Evolutionary conservation across 257 asterid species (phyloP).

Genomic region (Petrea volubilis): DNA sequence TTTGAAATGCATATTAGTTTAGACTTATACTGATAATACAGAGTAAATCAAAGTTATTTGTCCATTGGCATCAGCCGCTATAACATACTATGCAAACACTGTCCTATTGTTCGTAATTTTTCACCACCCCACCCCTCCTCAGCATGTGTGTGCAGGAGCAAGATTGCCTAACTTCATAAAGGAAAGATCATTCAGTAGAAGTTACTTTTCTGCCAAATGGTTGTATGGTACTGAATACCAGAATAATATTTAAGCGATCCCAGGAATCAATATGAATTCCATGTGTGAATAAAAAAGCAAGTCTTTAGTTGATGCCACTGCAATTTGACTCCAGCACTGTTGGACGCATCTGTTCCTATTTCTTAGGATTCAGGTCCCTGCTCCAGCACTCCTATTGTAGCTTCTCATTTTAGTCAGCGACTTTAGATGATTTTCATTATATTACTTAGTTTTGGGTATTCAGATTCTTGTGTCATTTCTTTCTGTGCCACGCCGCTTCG

Average conservation of each 20-base stretch:
- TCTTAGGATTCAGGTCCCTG: conserved; percentile 9
- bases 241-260: not conserved
- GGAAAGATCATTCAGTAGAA: not conserved
- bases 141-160: not conserved
- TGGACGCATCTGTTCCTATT: conserved; percentile 3
- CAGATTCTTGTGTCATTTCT: not conserved
- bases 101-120: not conserved
- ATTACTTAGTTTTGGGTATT: not conserved
- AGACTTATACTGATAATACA: not conserved
- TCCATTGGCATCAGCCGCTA: conserved; percentile 6
- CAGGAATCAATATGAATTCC: not conserved
- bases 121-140: not conserved
- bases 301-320: not conserved
- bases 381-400: not conserved
- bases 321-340: conserved; percentile 8
- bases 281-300: not conserved
- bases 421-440: not conserved
- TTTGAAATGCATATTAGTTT: not conserved
- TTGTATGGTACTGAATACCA: not conserved
- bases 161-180: not conserved
- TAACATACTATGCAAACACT: not conserved
- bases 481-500: not conserved
- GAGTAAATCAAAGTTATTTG: not conserved
- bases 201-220: conserved; percentile 14
- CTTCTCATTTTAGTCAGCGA: not conserved